Evolutionary conservation across 192 early-diverging fungal genomes (phyloP).

Genomic region (Diversispora eburnea): DNA sequence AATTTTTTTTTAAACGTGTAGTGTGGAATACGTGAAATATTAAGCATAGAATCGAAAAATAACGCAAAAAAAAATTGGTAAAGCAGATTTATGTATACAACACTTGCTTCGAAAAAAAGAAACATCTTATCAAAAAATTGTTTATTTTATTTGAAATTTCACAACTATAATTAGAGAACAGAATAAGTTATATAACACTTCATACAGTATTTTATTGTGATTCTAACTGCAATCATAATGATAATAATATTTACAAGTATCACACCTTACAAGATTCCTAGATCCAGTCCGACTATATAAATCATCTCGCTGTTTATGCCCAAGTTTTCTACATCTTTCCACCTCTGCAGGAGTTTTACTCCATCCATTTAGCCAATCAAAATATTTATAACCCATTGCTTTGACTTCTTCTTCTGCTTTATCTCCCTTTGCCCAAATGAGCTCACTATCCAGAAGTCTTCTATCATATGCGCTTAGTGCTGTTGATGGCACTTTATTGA

Average conservation of each 20-base stretch:
- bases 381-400: neutral
- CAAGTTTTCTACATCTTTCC: neutral
- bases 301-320: neutral
- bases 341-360: neutral
- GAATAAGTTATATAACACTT: neutral
- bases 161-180: neutral
- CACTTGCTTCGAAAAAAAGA: too few species aligned
- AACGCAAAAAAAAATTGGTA: too few species aligned
- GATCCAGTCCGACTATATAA: neutral
- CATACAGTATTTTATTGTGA: neutral
- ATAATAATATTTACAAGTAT: conserved; percentile 1
- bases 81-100: too few species aligned
- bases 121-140: too few species aligned
- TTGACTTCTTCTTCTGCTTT: conserved; percentile 4
- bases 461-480: neutral
- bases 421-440: neutral
- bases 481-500: neutral
- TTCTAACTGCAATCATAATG: conserved; percentile 4
- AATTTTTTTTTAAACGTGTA: too few species aligned
- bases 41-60: too few species aligned
- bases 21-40: too few species aligned
- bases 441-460: neutral
- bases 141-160: neutral
- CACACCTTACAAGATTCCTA: conserved; percentile 15
- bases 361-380: neutral